Base-by-base conservation (phyloP, 2,329 filamentous ascomycete genomes). In the Aspergillus candidus region DNA sequence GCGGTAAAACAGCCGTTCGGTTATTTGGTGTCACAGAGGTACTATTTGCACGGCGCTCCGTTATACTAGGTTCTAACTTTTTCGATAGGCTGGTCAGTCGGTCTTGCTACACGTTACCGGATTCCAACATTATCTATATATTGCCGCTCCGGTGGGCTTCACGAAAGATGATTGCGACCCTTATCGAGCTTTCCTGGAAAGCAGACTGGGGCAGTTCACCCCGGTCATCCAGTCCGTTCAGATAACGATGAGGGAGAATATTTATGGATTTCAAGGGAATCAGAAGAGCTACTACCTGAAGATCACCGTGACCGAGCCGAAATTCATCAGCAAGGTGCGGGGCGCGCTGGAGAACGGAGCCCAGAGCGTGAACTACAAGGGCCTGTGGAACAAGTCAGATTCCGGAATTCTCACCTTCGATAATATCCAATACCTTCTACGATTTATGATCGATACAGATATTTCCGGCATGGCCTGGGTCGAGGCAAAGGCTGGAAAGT, bases 401-500 rank as follows among this genome's bases (percentile, higher is more conserved):
- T 79, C 78, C 14, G 85, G 85, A 14, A 82, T 97, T 52, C 78
- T 90, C 65, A 97, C 93, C 0, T 98, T 91, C 58, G 93, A 98
- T 72, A 96, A 84, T 55, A 90, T 98, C 45, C 88, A 94, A 73
- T 98, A 96, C 61, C 81, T 97, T 18, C 70, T 97, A 53, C 80
- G 93, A 40, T 97, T 98, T 69, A 98, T 98, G 93, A 91, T 98
- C 39, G 93, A 98, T 66, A 94, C 86, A 54, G 85, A 90, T 66
- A 84, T 98, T 35, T 78, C 86, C 44, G 93, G 93, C 51, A 98
- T 98, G 93, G 91, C 89, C 1, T 98, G 93, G 93, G 88, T 97
- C 0, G 88, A 95, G 66, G 87, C 84, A 13, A 84, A 87, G 15
- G 77, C 84, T 3, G 76, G 75, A 27, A 82, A 83, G 50, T 96